Percentiles rank a stretch among this genome's conserved stretches.
These are phyloP conservation scores for Trichoderma asperellum DNA, from an alignment of 2,329 filamentous ascomycete genomes.

Conservation along the genomic window DNA sequence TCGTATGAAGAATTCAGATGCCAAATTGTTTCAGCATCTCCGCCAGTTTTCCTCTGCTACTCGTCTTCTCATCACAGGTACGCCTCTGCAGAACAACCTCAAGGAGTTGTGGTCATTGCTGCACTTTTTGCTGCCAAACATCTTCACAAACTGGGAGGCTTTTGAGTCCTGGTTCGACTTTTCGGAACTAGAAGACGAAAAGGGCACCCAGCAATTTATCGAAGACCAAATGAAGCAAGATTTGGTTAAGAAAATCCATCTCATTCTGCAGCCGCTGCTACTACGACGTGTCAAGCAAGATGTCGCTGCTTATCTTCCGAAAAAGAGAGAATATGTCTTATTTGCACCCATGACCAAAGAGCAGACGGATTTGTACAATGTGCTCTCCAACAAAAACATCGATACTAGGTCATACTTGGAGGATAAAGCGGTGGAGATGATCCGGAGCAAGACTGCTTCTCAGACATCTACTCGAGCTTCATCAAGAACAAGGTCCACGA, in stretches of 20 bases:
- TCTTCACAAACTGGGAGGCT: conserved; percentile 90
- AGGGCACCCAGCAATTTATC: conserved; percentile 76
- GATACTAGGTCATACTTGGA: conserved; percentile 79
- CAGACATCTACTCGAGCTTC: conserved; percentile 39
- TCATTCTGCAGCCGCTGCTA: conserved; percentile 89
- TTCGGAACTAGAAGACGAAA: conserved; percentile 83
- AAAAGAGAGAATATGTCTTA: conserved; percentile 94
- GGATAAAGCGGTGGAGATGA: conserved; percentile 70
- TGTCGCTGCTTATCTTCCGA: conserved; percentile 87
- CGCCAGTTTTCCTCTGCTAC: conserved; percentile 89
- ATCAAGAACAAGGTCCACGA: conserved; percentile 39
- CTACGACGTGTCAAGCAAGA: conserved; percentile 89
- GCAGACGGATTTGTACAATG: conserved; percentile 86
- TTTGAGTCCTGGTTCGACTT: conserved; percentile 99
- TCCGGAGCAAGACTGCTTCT: conserved; percentile 46
- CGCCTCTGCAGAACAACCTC: conserved; percentile 92
- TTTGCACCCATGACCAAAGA: conserved; percentile 90
- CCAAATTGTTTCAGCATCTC: conserved; percentile 85
- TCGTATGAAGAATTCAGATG: conserved; percentile 95
- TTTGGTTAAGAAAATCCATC: conserved; percentile 75
- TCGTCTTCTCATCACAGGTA: conserved; percentile 89
- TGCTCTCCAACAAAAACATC: conserved; percentile 58
- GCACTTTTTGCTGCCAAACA: conserved; percentile 88
- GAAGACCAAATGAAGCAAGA: conserved; percentile 68
- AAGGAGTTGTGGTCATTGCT: conserved; percentile 93